phyloP scores from a whole-genome alignment of 495 filamentous ascomycete species.

The Gamarada debralockiae region DNA sequence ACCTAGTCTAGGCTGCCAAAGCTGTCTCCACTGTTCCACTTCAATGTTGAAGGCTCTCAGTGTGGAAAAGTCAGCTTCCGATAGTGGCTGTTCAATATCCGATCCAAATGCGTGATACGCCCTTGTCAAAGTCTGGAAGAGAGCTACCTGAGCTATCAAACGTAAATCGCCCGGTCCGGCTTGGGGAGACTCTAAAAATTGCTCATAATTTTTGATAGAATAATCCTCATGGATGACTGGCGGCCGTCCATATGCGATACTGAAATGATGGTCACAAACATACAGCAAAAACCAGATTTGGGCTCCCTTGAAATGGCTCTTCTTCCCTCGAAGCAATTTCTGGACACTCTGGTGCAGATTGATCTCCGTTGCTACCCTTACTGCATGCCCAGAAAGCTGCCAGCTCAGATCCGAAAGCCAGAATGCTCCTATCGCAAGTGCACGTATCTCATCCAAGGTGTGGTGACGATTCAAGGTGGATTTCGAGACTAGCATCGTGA shows the following conservation, averaged over 20 bases:
- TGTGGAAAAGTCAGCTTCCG: slow-evolving; percentile 49
- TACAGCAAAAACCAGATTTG: slow-evolving; percentile 38
- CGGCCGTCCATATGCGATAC: slow-evolving; percentile 37
- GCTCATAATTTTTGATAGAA: slow-evolving; percentile 48
- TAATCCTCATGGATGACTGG: slow-evolving; percentile 46
- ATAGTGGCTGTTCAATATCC: slow-evolving; percentile 48
- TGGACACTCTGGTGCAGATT: slow-evolving; percentile 39
- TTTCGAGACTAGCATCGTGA: slow-evolving; percentile 28
- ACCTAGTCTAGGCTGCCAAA: slow-evolving; percentile 53
- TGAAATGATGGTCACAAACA: slow-evolving; percentile 42
- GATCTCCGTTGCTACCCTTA: slow-evolving; percentile 37
- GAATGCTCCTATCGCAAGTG: slow-evolving; percentile 35
- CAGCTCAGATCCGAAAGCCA: slow-evolving; percentile 35
- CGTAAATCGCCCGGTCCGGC: slow-evolving; percentile 49
- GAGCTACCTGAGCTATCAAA: slow-evolving; percentile 50
- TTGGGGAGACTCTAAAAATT: slow-evolving; percentile 43
- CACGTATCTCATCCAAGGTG: slow-evolving; percentile 32
- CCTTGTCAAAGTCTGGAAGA: slow-evolving; percentile 55
- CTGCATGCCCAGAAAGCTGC: slow-evolving; percentile 35
- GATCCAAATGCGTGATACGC: slow-evolving; percentile 55
- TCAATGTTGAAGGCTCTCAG: slow-evolving; percentile 50
- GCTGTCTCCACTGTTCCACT: slow-evolving; percentile 52
- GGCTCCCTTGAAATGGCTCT: slow-evolving; percentile 43
- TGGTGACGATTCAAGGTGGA: slow-evolving; percentile 36
- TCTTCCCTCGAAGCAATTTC: slow-evolving; percentile 36